Conservation (phyloP, 2,329 filamentous ascomycete species). For the Trichoderma lentiforme region DNA sequence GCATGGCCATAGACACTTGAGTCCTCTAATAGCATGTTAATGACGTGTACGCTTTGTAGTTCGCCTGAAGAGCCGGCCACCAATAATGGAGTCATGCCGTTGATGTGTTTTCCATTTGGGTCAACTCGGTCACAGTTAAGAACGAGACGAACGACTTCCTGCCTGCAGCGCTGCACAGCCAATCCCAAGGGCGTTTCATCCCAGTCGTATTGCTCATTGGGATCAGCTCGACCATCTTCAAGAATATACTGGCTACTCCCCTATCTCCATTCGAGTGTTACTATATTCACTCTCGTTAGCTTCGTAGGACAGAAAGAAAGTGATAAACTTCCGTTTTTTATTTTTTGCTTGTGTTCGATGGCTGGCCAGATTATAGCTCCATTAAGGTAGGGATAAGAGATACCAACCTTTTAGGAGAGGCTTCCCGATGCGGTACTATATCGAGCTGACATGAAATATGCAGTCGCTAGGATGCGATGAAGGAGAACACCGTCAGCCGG, state of each 20-base stretch:
- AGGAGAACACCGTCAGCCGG: too few relatives aligned
- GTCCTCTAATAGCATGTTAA: neutral
- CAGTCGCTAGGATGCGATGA: too few relatives aligned
- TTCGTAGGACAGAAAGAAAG: too few relatives aligned
- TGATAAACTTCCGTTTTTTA: too few relatives aligned
- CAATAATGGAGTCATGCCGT: neutral
- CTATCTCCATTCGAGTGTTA: neutral
- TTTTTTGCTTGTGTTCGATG: too few relatives aligned
- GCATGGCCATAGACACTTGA: neutral
- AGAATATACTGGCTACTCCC: neutral
- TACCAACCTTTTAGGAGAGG: too few relatives aligned
- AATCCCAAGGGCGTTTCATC: neutral
- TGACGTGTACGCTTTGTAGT: neutral
- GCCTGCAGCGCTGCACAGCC: neutral
- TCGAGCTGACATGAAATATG: too few relatives aligned
- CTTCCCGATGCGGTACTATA: too few relatives aligned
- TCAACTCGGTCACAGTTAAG: neutral
- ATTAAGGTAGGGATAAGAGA: too few relatives aligned
- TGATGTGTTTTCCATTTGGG: neutral
- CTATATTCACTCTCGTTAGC: too few relatives aligned
- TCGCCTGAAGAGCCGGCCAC: neutral
- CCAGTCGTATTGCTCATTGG: neutral
- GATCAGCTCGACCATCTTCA: neutral
- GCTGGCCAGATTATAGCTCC: too few relatives aligned
- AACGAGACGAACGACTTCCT: neutral